These are phyloP conservation scores for Fusarium tanahbumbuense DNA, from an alignment of 2,329 filamentous ascomycete species.

Conservation along the genomic window DNA sequence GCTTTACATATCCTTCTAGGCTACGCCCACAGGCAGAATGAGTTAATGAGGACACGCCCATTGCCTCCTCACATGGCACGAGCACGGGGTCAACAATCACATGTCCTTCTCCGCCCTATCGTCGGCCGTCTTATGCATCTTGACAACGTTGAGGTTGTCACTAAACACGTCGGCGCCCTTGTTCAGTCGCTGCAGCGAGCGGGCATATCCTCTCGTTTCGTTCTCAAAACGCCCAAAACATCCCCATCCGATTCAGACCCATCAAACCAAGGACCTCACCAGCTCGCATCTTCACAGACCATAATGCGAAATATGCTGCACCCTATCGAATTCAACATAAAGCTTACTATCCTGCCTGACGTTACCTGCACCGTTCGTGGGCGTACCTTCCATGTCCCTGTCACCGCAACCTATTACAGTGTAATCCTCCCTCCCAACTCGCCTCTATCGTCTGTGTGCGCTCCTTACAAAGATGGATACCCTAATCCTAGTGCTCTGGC, in stretches of 20 bases:
- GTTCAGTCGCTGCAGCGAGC: slow-evolving; percentile 58
- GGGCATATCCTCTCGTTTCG: slow-evolving; percentile 59
- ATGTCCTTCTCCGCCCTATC: slow-evolving; percentile 64
- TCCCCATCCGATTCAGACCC: slow-evolving; percentile 45
- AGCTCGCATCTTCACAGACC: slow-evolving; percentile 56
- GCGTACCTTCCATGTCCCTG: slow-evolving; percentile 57
- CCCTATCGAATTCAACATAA: slow-evolving; percentile 55
- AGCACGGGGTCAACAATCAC: slow-evolving; percentile 55
- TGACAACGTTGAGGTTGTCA: slow-evolving; percentile 54
- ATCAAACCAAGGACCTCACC: slow-evolving; percentile 49
- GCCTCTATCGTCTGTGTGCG: slow-evolving; percentile 54
- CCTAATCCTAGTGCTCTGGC: slow-evolving; percentile 57
- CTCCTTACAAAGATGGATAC: slow-evolving; percentile 59
- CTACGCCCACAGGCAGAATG: slow-evolving; percentile 81
- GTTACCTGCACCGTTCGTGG: slow-evolving; percentile 58
- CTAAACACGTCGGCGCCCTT: slow-evolving; percentile 58
- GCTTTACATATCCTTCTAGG: slow-evolving; percentile 80
- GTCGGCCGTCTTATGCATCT: slow-evolving; percentile 62
- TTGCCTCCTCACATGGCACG: slow-evolving; percentile 54
- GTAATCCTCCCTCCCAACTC: slow-evolving; percentile 54
- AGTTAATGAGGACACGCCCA: slow-evolving; percentile 74
- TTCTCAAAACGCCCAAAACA: slow-evolving; percentile 54
- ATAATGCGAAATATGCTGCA: slow-evolving; percentile 59
- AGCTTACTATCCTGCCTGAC: slow-evolving; percentile 59
- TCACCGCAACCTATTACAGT: slow-evolving; percentile 59